Evolutionary conservation across 163 green algal genomes (phyloP).

Genomic region (Coccomyxa subellipsoidea): DNA sequence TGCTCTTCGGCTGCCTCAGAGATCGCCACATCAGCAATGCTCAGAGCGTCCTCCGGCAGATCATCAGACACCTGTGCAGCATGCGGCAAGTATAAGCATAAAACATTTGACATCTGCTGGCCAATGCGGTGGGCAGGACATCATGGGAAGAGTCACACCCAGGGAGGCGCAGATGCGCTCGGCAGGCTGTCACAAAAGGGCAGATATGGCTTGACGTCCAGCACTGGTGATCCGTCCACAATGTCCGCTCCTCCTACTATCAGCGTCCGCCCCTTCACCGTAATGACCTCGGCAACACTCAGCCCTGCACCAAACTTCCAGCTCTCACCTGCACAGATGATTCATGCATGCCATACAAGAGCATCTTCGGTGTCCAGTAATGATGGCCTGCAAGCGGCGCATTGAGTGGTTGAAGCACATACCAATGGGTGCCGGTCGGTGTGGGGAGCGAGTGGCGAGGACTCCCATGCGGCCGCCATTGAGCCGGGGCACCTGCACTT

Average conservation of each 20-base stretch:
- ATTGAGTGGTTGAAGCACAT: neutral
- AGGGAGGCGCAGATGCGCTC: constrained; percentile 49
- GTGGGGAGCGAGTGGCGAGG: constrained; percentile 84
- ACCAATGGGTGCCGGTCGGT: constrained; percentile 78
- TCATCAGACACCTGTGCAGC: constrained; percentile 12
- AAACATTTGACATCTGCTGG: neutral
- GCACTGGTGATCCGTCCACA: constrained; percentile 83
- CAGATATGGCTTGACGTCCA: constrained; percentile 95
- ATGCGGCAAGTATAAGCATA: neutral
- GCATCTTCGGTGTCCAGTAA: no score
- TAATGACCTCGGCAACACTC: constrained; percentile 60
- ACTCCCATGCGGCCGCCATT: constrained; percentile 78
- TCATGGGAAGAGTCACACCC: constrained; percentile 38
- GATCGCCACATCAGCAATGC: constrained; percentile 43
- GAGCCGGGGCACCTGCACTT: constrained; percentile 80
- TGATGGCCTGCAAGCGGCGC: neutral
- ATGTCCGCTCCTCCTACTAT: constrained; percentile 71
- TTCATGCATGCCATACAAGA: no score
- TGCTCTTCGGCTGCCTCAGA: neutral
- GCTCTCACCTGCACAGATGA: no score
- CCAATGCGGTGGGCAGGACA: neutral
- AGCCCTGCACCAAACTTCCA: constrained; percentile 50
- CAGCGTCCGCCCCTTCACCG: constrained; percentile 44
- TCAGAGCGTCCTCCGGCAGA: constrained; percentile 55
- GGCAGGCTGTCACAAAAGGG: constrained; percentile 77